These are phyloP conservation scores for Sporisorium iseilematis-ciliati DNA, from an alignment of 1,284 basidiomycete genomes.

Conservation along the genomic window DNA sequence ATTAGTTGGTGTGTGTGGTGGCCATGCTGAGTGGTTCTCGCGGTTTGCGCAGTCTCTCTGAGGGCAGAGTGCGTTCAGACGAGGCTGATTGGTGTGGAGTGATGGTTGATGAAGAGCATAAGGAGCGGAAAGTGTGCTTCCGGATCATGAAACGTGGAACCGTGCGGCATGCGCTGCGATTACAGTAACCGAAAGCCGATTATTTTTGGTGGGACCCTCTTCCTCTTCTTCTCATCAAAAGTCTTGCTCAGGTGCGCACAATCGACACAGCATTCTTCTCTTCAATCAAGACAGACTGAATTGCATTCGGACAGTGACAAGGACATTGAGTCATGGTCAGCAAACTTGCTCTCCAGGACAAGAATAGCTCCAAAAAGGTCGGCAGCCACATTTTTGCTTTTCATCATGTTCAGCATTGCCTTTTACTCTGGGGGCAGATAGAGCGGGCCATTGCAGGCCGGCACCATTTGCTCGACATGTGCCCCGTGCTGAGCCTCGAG, in stretches of 20 bases:
- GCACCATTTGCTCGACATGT: constrained; percentile 28
- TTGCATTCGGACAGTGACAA: neutral
- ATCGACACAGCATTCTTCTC: no score
- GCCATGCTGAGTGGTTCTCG: neutral
- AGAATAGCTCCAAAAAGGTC: neutral
- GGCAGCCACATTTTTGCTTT: neutral
- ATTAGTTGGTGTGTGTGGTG: neutral
- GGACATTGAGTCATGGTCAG: constrained; percentile 9
- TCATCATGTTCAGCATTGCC: constrained; percentile 46
- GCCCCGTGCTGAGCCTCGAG: constrained; percentile 14
- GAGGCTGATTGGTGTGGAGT: no score
- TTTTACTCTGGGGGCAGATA: constrained; percentile 38
- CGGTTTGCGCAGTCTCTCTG: no score
- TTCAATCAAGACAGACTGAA: neutral
- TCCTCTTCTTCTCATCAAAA: neutral
- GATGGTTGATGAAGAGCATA: neutral
- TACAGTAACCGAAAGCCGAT: constrained; percentile 21
- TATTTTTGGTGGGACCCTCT: constrained; percentile 5
- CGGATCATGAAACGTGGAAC: constrained; percentile 18
- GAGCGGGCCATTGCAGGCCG: neutral
- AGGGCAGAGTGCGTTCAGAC: neutral
- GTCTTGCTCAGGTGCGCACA: no score
- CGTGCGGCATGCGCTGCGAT: constrained; percentile 11
- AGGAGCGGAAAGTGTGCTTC: constrained; percentile 7
- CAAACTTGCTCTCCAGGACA: neutral